Conservation (phyloP, 495 filamentous ascomycete genomes). For the Lasiosphaeria hispida region DNA sequence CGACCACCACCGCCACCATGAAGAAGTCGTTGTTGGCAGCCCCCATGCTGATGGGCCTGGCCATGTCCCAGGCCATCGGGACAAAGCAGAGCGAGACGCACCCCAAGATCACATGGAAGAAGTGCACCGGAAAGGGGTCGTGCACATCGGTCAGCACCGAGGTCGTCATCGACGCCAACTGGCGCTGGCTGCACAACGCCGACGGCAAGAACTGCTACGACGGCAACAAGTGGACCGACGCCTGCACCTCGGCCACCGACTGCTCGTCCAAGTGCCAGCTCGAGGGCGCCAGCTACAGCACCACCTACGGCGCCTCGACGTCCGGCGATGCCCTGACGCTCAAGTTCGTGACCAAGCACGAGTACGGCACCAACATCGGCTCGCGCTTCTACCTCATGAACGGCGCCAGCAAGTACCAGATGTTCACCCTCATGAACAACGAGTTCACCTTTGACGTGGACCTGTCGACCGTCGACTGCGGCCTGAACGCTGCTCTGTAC, state of each 20-base stretch:
- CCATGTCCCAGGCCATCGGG: slow-evolving; percentile 53
- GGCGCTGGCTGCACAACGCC: slow-evolving; percentile 49
- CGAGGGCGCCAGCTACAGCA: slow-evolving; percentile 48
- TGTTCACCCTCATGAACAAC: slow-evolving; percentile 55
- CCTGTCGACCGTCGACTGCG: slow-evolving; percentile 50
- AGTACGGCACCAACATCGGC: slow-evolving; percentile 52
- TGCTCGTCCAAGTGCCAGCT: slow-evolving; percentile 48
- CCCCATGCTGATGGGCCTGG: slow-evolving; percentile 29
- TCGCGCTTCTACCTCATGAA: slow-evolving; percentile 60
- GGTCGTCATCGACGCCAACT: slow-evolving; percentile 52
- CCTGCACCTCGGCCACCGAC: slow-evolving; percentile 41
- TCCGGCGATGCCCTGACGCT: slow-evolving; percentile 49
- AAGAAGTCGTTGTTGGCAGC: slow-evolving; percentile 34
- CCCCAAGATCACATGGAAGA: slow-evolving; percentile 58
- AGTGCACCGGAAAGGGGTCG: slow-evolving; percentile 50
- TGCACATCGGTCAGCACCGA: slow-evolving; percentile 46
- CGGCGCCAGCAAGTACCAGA: slow-evolving; percentile 52
- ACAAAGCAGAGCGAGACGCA: slow-evolving; percentile 54
- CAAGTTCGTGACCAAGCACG: slow-evolving; percentile 58
- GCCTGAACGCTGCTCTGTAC: slow-evolving; percentile 58
- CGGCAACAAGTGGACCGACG: slow-evolving; percentile 49
- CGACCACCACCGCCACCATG: slow-evolving; percentile 16
- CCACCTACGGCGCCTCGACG: slow-evolving; percentile 48
- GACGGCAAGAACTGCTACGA: slow-evolving; percentile 49
- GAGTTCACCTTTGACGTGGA: slow-evolving; percentile 63